Evolutionary conservation across 805 yeast species (phyloP), one percentile per base, ranked within the genome.

Genomic region (Candida glaebosa): DNA sequence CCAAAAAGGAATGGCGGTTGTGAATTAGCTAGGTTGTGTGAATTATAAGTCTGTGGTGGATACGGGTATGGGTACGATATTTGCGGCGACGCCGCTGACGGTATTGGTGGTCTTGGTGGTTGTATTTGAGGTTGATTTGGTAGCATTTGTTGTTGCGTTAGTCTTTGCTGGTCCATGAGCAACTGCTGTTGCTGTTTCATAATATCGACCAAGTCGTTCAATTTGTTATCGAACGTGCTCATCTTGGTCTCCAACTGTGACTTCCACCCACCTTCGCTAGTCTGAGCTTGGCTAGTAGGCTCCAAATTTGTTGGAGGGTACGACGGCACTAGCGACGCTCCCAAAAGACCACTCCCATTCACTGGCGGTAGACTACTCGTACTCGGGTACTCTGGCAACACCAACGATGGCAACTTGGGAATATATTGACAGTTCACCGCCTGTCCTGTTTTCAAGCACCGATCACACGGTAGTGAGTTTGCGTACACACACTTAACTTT

Each of bases 401-500:
- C 60, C 10, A 67, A 38, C 3, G 69, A 57, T 2, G 82, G 81
- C 3, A 78, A 63, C 46, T 75, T 78, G 39, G 74, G 72, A 36
- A 78, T 79, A 56, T 75, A 81, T 22, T 75, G 73, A 51, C 88
- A 82, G 34, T 52, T 52, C 14, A 52, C 46, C 3, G 71, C 73
- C 20, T 76, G 65, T 14, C 76, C 76, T 15, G 65, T 69, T 30
- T 71, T 69, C 12, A 65, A 48, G 54, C 89, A 82, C 42, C 86
- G 55, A 46, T 73, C 75, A 55, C 89, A 82, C 1, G 82, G 81
- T 39, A 75, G 59, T 2, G 58, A 48, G 2, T 63, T 65, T 4
- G 63, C 50, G 51, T 79, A 79, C 30, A 70, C 71, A 50, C 89
- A 82, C 56, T 73, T 79, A 19, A 82, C 81, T 58, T 82, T 82